phyloP scores from a whole-genome alignment of 768 basidiomycete species.

The Tylopilus plumbeoviolaceoides region DNA sequence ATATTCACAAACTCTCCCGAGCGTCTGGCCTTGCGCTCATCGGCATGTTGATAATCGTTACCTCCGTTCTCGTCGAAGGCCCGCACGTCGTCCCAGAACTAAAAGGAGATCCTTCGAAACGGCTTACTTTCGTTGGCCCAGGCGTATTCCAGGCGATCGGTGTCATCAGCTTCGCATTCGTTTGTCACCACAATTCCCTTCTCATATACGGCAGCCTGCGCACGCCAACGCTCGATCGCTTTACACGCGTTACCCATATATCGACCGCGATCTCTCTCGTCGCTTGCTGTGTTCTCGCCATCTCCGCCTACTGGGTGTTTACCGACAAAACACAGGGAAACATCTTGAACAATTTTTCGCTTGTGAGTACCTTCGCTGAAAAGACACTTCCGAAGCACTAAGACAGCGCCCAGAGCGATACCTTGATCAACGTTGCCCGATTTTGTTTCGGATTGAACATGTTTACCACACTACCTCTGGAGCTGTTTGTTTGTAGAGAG shows the following conservation, averaged over 20 bases:
- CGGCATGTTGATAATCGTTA: slow-evolving; percentile 93
- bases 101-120: slow-evolving; percentile 70
- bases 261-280: slow-evolving; percentile 83
- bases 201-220: slow-evolving; percentile 92
- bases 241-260: slow-evolving; percentile 87
- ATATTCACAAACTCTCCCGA: slow-evolving; percentile 94
- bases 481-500: slow-evolving; percentile 96
- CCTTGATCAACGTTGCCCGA: slow-evolving; percentile 92
- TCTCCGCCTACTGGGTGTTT: slow-evolving; percentile 84
- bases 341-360: slow-evolving; percentile 90
- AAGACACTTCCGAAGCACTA: slow-evolving; percentile 2
- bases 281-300: slow-evolving; percentile 78
- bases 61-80: slow-evolving; percentile 78
- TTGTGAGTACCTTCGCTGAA: slow-evolving; percentile 37
- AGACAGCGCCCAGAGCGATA: slow-evolving; percentile 53
- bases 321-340: slow-evolving; percentile 94
- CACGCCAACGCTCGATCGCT: slow-evolving; percentile 92
- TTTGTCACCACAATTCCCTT: slow-evolving; percentile 97
- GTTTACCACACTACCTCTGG: slow-evolving; percentile 96
- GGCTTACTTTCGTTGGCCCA: slow-evolving; percentile 71
- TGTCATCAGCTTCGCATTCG: slow-evolving; percentile 95
- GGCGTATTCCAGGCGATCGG: slow-evolving; percentile 95
- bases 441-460: slow-evolving; percentile 95
- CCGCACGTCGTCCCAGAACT: slow-evolving; percentile 68
- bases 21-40: slow-evolving; percentile 88